Conservation (phyloP, 1,139 yeast genomes). For the Dujonia santamariae region DNA sequence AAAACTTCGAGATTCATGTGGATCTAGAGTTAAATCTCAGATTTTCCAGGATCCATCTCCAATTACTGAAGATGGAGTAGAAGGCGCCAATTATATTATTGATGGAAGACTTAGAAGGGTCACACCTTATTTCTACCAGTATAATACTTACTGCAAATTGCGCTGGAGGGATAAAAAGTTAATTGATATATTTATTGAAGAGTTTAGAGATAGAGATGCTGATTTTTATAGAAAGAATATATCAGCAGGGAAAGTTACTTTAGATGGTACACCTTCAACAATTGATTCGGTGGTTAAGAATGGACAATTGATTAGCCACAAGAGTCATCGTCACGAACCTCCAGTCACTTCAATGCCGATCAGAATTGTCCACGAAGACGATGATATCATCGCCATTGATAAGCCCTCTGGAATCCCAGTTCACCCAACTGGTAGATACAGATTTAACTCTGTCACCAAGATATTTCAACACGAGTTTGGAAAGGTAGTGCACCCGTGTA, state of each 20-base stretch:
- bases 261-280: slow-evolving; percentile 65
- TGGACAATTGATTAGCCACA: slow-evolving; percentile 83
- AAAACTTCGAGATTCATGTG: slow-evolving; percentile 42
- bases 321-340: slow-evolving; percentile 88
- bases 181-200: slow-evolving; percentile 75
- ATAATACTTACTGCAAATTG: slow-evolving; percentile 84
- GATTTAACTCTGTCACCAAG: slow-evolving; percentile 85
- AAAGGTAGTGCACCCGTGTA: slow-evolving; percentile 77
- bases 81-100: slow-evolving; percentile 49
- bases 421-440: slow-evolving; percentile 92
- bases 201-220: slow-evolving; percentile 78
- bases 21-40: slow-evolving; percentile 48
- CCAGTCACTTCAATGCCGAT: slow-evolving; percentile 75
- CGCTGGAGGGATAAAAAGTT: slow-evolving; percentile 86
- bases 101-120: slow-evolving; percentile 69
- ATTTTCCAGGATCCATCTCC: too few species aligned
- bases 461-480: slow-evolving; percentile 68
- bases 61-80: slow-evolving; percentile 52
- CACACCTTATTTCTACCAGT: slow-evolving; percentile 83
- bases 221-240: slow-evolving; percentile 70
- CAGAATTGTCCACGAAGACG: slow-evolving; percentile 74
- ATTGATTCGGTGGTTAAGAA: slow-evolving; percentile 67
- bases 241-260: slow-evolving; percentile 64
- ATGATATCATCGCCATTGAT: slow-evolving; percentile 78
- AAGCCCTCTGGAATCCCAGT: slow-evolving; percentile 96